A percentile compares a stretch with the other conserved stretches of the same genome.
Conservation (phyloP, 768 basidiomycete species). For the Pulveroboletus ravenelii region DNA sequence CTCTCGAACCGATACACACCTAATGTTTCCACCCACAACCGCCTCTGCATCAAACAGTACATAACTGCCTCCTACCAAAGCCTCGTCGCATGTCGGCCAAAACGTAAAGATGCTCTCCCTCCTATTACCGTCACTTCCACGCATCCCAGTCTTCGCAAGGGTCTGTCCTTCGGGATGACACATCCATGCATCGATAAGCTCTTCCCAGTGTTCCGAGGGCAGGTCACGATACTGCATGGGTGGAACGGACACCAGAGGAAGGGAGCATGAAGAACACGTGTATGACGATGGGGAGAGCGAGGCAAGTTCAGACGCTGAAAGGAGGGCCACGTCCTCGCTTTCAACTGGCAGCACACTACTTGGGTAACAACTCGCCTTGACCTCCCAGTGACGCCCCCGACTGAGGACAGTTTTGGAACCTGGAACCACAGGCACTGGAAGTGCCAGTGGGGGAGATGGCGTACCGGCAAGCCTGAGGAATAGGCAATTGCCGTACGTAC, state of each 20-base stretch:
- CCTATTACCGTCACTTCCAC: background rate
- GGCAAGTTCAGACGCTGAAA: constrained; percentile 66
- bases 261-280: constrained; percentile 74
- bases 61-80: constrained; percentile 88
- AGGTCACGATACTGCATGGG: constrained; percentile 70
- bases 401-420: constrained; percentile 59
- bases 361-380: constrained; percentile 51
- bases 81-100: constrained; percentile 70
- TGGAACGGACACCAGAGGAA: constrained; percentile 57
- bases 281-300: constrained; percentile 56
- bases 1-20: constrained; percentile 21
- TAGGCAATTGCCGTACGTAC: constrained; percentile 47
- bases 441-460: constrained; percentile 52
- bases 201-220: constrained; percentile 96
- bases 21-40: constrained; percentile 37
- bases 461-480: constrained; percentile 57
- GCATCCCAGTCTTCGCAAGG: constrained; percentile 49
- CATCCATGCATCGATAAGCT: constrained; percentile 97
- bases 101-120: constrained; percentile 50
- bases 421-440: constrained; percentile 52
- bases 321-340: constrained; percentile 39
- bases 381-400: constrained; percentile 60
- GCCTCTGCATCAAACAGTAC: constrained; percentile 67
- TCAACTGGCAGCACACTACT: constrained; percentile 14
- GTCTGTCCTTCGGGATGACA: constrained; percentile 84